These are phyloP conservation scores for Pyrenochaeta sp. DNA, from an alignment of 2,329 filamentous ascomycete species.

Conservation along the genomic window DNA sequence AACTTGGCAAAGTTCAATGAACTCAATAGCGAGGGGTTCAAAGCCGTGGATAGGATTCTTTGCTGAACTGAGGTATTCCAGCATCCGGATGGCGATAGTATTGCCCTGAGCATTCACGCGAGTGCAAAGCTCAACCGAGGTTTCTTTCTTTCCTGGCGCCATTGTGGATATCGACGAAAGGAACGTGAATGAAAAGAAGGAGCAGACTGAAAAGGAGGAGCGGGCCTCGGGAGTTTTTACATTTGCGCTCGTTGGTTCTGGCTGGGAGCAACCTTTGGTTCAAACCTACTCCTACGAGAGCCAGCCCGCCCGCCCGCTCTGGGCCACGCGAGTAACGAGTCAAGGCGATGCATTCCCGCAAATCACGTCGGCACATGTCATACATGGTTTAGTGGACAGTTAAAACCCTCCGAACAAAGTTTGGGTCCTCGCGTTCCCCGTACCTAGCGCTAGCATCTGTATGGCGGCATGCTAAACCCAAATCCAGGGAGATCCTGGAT, in stretches of 20 bases:
- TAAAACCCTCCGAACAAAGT: constrained; percentile 21
- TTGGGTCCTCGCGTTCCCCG: constrained; percentile 28
- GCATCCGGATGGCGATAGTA: constrained; percentile 59
- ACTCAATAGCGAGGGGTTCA: constrained; percentile 68
- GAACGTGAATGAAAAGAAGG: constrained; percentile 7
- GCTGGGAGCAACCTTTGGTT: constrained; percentile 14
- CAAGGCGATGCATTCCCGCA: constrained; percentile 13
- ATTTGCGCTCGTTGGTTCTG: constrained; percentile 16
- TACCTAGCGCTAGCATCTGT: constrained; percentile 18
- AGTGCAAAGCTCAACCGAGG: constrained; percentile 61
- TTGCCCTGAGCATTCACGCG: constrained; percentile 63
- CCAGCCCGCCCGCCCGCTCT: constrained; percentile 25
- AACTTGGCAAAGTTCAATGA: constrained; percentile 71
- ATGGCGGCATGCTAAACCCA: constrained; percentile 9
- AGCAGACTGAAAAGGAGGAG: constrained; percentile 6
- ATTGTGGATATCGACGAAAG: constrained; percentile 21
- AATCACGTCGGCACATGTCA: constrained; percentile 17
- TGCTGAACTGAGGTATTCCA: constrained; percentile 45
- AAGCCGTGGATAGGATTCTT: constrained; percentile 48
- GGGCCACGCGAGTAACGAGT: constrained; percentile 24
- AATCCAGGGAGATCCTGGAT: constrained; percentile 20
- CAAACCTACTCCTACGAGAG: constrained; percentile 19
- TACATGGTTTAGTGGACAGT: constrained; percentile 17
- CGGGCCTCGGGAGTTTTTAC: constrained; percentile 20
- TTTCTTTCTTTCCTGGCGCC: constrained; percentile 48